phyloP scores from a whole-genome alignment of 768 basidiomycete genomes.

The Psilocybe sp. region DNA sequence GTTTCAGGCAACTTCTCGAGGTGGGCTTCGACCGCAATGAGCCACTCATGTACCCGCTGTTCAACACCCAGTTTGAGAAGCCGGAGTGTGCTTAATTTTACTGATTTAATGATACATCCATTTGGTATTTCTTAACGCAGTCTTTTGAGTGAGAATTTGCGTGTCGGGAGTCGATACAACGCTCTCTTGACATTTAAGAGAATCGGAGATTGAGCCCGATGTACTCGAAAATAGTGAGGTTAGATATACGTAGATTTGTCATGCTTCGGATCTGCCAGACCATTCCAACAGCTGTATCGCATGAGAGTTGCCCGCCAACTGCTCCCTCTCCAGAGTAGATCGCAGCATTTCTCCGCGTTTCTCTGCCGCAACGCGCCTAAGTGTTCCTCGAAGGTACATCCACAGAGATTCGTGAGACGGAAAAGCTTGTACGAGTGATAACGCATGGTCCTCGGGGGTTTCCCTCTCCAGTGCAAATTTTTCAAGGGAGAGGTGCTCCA shows the following conservation, averaged over 20 bases:
- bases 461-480: constrained; percentile 2
- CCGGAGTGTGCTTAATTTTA: no score
- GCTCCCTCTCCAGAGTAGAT: neutral
- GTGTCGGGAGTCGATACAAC: no score
- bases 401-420: constrained; percentile 63
- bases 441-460: constrained; percentile 39
- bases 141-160: no score
- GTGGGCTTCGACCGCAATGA: no score
- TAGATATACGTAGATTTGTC: neutral
- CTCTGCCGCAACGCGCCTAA: constrained; percentile 5
- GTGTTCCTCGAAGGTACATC: constrained; percentile 48
- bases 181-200: no score
- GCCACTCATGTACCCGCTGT: no score
- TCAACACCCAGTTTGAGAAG: no score
- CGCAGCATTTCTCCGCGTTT: constrained; percentile 4
- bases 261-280: constrained; percentile 1
- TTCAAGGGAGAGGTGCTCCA: constrained; percentile 5
- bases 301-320: neutral
- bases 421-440: constrained; percentile 46
- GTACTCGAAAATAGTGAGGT: no score
- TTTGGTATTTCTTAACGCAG: no score
- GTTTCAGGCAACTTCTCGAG: no score
- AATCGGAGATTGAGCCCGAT: no score
- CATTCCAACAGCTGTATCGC: constrained; percentile 6
- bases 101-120: no score